Evolutionary conservation across 345 rosid species (phyloP), one percentile per base, ranked within the genome.

Genomic region (Noccaea caerulescens): DNA sequence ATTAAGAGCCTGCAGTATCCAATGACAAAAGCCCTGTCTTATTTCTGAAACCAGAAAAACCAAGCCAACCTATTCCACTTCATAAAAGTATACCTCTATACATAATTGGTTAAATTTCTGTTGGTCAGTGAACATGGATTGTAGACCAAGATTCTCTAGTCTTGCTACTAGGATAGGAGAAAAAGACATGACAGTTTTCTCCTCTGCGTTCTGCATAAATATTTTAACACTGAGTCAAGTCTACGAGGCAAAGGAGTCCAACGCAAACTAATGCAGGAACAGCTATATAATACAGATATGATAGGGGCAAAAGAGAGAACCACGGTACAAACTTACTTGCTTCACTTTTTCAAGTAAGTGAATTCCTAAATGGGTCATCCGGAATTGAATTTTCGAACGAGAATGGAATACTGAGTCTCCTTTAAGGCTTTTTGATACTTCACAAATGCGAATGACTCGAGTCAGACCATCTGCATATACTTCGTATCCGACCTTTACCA

Each of bases 401-500:
- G 90, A 85, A 60, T 76, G 79, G 23, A 73, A 69, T 66, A 56
- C 53, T 67, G 54, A 70, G 63, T 79, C 81, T 53, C 39, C 84
- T 69, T 81, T 85, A 57, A 38, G 85, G 59, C 85, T 67, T 62
- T 82, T 79, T 49, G 87, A 82, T 77, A 61, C 71, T 78, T 86
- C 89, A 72, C 94, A 90, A 77, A 93, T 79, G 63, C 92, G 84
- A 73, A 93, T 74, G 67, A 93, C 92, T 45, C 98, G 85, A 32
- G 87, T 88, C 23, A 81, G 86, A 77, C 98, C 97, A 68, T 90
- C 92, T 20, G 98, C 94, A 83, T 87, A 88, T 72, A 93, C 89
- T 84, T 93, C 96, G 81, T 88, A 93, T 16, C 97, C 98, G 49
- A 86, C 81, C 79, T 84, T 84, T 65, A 76, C 82, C 66, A 72